A percentile compares a stretch with the other conserved stretches of the same genome.
These are phyloP conservation scores for Emericellopsis atlantica DNA, from an alignment of 2,329 filamentous ascomycete species.

Conservation along the genomic window DNA sequence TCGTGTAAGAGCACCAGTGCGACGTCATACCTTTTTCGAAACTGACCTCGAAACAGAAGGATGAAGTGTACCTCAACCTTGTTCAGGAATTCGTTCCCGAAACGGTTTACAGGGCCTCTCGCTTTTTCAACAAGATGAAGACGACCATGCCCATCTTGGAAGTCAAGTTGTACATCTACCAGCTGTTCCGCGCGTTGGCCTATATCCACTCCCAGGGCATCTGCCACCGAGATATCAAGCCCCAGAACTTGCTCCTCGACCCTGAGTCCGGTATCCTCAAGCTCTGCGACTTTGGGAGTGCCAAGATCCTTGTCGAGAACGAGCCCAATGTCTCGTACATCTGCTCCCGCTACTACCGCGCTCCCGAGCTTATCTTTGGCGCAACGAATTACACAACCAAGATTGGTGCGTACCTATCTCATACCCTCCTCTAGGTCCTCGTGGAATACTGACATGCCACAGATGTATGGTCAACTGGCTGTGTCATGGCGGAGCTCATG, in stretches of 20 bases:
- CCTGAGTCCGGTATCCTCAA: slow-evolving; percentile 86
- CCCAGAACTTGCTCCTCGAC: slow-evolving; percentile 91
- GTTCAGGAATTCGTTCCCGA: slow-evolving; percentile 97
- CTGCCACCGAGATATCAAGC: slow-evolving; percentile 98
- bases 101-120: slow-evolving; percentile 93
- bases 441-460: slow-evolving; percentile 29
- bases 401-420: slow-evolving; percentile 61
- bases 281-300: slow-evolving; percentile 96
- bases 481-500: slow-evolving; percentile 99
- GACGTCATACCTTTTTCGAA: neutral
- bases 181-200: slow-evolving; percentile 93
- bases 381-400: slow-evolving; percentile 99
- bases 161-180: slow-evolving; percentile 98
- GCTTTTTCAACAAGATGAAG: slow-evolving; percentile 99
- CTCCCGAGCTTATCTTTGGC: slow-evolving; percentile 94
- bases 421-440: neutral
- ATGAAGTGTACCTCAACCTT: slow-evolving; percentile 97
- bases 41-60: slow-evolving; percentile 19
- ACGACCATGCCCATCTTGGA: slow-evolving; percentile 98
- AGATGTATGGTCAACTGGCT: slow-evolving; percentile 99
- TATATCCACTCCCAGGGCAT: slow-evolving; percentile 99
- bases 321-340: slow-evolving; percentile 99
- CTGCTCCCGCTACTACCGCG: slow-evolving; percentile 96
- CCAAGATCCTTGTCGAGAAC: slow-evolving; percentile 96
- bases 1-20: slow-evolving; percentile 48